phyloP scores from a whole-genome alignment of 2,329 filamentous ascomycete genomes.

The Tolypocladium ovalisporum region DNA sequence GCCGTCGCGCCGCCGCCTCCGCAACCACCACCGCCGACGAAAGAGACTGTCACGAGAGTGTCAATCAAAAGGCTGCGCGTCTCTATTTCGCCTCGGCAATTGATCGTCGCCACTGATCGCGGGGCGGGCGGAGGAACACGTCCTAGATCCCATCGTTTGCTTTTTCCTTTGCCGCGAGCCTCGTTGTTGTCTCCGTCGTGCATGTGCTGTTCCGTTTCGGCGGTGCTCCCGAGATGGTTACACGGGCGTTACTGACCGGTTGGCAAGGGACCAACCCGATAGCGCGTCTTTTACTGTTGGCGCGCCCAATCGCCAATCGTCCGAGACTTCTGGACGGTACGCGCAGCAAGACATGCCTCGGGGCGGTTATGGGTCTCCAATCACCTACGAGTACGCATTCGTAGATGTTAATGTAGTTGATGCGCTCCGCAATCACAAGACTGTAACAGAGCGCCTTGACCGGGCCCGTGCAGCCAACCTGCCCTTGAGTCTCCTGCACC shows the following conservation, averaged over 20 bases:
- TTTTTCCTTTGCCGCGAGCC: not conserved
- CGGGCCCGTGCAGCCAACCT: not conserved
- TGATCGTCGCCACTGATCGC: not conserved
- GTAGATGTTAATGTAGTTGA: not conserved
- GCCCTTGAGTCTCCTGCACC: not conserved
- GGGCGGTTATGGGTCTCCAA: not conserved
- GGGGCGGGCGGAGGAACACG: not conserved
- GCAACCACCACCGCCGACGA: not conserved
- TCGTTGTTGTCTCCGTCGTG: not conserved
- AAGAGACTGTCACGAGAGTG: not conserved
- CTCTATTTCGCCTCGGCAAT: not conserved
- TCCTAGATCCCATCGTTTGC: not conserved
- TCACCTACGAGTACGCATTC: not conserved
- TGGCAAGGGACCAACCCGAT: not conserved
- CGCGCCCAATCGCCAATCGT: not conserved
- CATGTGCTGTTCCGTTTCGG: not conserved
- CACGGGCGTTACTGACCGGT: not conserved
- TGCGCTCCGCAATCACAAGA: not conserved
- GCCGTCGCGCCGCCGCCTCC: not conserved
- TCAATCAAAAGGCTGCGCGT: not conserved
- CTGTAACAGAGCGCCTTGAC: not conserved
- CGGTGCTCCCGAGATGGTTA: not conserved
- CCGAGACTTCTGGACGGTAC: not conserved
- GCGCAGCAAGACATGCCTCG: not conserved
- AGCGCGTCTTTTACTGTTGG: not conserved